A percentile compares a stretch with the other conserved stretches of the same genome.
Conservation (phyloP, 495 filamentous ascomycete genomes). For the Hypoxylon crocopeplum region DNA sequence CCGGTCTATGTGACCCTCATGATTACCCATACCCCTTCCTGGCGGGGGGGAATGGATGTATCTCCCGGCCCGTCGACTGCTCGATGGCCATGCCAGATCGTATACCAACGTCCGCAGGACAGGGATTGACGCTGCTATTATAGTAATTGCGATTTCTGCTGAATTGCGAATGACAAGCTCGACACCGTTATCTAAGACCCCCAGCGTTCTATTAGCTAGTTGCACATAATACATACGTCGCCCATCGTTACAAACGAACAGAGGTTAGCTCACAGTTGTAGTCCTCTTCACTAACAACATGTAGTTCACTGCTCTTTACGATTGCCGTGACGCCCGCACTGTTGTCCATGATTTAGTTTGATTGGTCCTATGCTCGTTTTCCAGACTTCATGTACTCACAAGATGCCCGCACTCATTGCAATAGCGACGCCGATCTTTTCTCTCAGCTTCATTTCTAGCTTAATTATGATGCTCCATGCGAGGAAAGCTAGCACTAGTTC, state of each 20-base stretch:
- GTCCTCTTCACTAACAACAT: slow-evolving; percentile 18
- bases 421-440: slow-evolving; percentile 42
- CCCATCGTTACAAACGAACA: neutral
- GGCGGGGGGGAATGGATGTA: too few relatives aligned
- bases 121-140: slow-evolving; percentile 43
- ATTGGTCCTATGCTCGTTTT: neutral
- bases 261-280: slow-evolving; percentile 37
- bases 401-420: slow-evolving; percentile 43
- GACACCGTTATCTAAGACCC: neutral
- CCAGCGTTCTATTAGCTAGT: neutral
- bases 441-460: slow-evolving; percentile 39
- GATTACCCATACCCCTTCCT: too few relatives aligned
- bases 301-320: slow-evolving; percentile 35
- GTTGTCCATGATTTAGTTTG: neutral
- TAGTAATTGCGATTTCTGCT: slow-evolving; percentile 39
- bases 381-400: slow-evolving; percentile 23
- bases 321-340: slow-evolving; percentile 43
- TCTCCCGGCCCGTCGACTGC: neutral
- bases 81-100: neutral
- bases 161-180: slow-evolving; percentile 38
- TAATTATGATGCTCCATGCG: slow-evolving; percentile 43
- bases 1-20: too few relatives aligned
- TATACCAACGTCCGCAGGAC: slow-evolving; percentile 40
- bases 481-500: slow-evolving; percentile 38
- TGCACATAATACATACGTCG: neutral